Evolutionary conservation across 257 asterid genomes (phyloP).

Genomic region (Solanum pennellii): DNA sequence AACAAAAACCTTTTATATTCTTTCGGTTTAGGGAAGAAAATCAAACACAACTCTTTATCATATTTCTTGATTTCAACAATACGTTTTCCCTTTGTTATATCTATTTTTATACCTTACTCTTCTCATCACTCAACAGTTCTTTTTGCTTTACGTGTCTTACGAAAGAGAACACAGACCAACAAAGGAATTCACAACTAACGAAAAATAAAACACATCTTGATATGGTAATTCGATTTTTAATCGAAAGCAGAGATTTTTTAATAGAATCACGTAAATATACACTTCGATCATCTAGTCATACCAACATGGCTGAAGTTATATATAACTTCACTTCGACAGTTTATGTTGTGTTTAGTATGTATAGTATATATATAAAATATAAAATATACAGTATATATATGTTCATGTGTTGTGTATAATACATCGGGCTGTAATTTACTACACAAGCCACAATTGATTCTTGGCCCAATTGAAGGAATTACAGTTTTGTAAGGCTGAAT

Average conservation of each 20-base stretch:
- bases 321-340: background rate
- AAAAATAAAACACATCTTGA: background rate
- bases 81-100: background rate
- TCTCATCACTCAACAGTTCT: background rate
- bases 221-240: background rate
- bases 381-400: too few species aligned
- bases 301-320: background rate
- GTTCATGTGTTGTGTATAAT: background rate
- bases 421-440: background rate
- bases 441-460: background rate
- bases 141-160: background rate
- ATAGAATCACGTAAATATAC: background rate
- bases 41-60: background rate
- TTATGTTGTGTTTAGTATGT: background rate
- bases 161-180: background rate
- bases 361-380: too few species aligned
- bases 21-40: background rate
- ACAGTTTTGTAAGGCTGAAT: background rate
- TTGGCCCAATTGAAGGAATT: background rate
- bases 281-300: background rate
- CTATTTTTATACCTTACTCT: background rate
- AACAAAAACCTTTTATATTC: background rate
- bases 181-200: background rate
- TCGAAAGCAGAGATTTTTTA: background rate
- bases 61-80: background rate